Evolutionary conservation across 176 grass and related monocot genomes (phyloP).

Genomic region (Oryza brachyantha): DNA sequence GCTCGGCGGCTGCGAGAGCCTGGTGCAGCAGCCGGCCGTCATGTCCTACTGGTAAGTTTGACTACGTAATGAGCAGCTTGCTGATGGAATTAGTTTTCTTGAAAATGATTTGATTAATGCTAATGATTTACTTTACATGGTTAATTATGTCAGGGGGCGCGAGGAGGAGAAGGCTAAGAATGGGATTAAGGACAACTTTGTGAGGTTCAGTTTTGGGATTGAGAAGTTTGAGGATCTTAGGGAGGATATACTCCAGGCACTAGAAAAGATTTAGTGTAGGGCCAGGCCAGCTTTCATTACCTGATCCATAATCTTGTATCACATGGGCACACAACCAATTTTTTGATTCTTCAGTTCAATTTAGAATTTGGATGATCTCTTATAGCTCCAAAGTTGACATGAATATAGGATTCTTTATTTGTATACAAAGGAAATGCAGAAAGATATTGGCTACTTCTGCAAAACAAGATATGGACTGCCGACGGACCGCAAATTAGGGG

Average conservation of each 20-base stretch:
- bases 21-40: slow-evolving; percentile 59
- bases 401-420: too few species aligned
- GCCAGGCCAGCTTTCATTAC: background rate
- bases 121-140: too few species aligned
- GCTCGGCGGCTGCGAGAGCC: slow-evolving; percentile 55
- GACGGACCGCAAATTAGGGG: too few species aligned
- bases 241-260: slow-evolving; percentile 54
- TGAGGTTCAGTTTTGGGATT: slow-evolving; percentile 57
- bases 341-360: too few species aligned
- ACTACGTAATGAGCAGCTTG: too few species aligned
- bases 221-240: slow-evolving; percentile 53
- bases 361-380: too few species aligned
- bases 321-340: too few species aligned
- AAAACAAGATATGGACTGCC: too few species aligned
- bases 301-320: background rate
- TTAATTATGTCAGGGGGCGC: too few species aligned
- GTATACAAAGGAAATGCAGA: too few species aligned
- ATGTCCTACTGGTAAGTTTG: slow-evolving; percentile 53
- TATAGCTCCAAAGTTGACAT: too few species aligned
- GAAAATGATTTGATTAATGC: background rate
- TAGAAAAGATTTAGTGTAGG: slow-evolving; percentile 34
- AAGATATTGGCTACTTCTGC: too few species aligned
- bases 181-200: slow-evolving; percentile 49
- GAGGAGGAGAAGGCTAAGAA: slow-evolving; percentile 41
- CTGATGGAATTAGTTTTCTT: background rate